These are phyloP conservation scores for Blastobotrys muscicola DNA, from an alignment of 805 yeast genomes.

Conservation along the genomic window DNA sequence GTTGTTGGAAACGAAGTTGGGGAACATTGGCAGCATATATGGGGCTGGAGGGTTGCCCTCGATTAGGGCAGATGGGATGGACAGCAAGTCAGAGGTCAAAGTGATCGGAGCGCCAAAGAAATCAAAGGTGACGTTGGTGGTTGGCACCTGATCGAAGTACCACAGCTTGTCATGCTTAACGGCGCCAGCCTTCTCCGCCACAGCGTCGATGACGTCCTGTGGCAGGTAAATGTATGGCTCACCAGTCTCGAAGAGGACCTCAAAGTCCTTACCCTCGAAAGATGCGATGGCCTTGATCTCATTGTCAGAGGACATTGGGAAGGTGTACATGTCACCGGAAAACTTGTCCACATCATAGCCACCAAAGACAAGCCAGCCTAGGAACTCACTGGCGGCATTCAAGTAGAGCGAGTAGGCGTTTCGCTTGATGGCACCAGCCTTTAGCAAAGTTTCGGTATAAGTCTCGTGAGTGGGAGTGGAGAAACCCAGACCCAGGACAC, in stretches of 20 bases:
- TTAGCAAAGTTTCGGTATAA: no score
- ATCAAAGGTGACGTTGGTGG: slow-evolving; percentile 17
- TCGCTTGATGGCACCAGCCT: no score
- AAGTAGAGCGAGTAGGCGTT: slow-evolving; percentile 46
- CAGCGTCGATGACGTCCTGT: not conserved
- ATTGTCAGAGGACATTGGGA: slow-evolving; percentile 29
- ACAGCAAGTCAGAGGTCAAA: slow-evolving; percentile 17
- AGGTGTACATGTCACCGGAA: slow-evolving; percentile 32
- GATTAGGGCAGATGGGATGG: slow-evolving; percentile 1
- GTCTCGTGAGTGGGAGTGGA: no score
- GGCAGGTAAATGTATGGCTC: slow-evolving; percentile 11
- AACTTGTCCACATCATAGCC: slow-evolving; percentile 37
- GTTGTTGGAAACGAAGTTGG: no score
- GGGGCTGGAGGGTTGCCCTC: no score
- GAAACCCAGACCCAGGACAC: no score
- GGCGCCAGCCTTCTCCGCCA: slow-evolving; percentile 2
- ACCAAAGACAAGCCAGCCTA: slow-evolving; percentile 34
- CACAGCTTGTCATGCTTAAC: not conserved
- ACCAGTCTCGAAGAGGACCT: slow-evolving; percentile 8
- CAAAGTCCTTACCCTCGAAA: no score
- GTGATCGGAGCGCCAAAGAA: slow-evolving; percentile 16
- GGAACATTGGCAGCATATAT: no score
- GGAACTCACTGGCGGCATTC: slow-evolving; percentile 28
- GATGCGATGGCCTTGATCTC: no score
- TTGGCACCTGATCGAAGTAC: slow-evolving; percentile 1